Percentiles rank a stretch among this genome's conserved stretches.
phyloP scores from a whole-genome alignment of 2,329 filamentous ascomycete genomes.

The Botrytis medusae region DNA sequence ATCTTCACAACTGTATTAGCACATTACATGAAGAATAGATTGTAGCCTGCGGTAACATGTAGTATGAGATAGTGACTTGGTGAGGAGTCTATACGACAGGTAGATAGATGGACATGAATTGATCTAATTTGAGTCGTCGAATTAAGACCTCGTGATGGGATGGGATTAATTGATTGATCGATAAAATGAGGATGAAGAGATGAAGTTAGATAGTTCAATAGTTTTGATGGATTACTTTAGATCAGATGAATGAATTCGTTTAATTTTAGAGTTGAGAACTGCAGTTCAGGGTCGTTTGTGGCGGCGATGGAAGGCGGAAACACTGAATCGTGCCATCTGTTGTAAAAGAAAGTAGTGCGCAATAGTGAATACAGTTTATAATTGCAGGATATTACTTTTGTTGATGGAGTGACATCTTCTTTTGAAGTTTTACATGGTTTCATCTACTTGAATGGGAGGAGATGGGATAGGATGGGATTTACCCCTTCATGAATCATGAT shows the following conservation, averaged over 20 bases:
- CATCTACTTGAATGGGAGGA: background rate
- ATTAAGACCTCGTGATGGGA: background rate
- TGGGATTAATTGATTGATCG: background rate
- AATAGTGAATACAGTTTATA: background rate
- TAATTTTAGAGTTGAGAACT: background rate
- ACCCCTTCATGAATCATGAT: slow-evolving; percentile 10
- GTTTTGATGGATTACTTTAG: background rate
- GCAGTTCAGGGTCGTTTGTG: background rate
- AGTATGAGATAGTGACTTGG: background rate
- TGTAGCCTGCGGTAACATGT: background rate
- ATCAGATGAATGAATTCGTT: slow-evolving; percentile 2
- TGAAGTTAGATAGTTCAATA: slow-evolving; percentile 8
- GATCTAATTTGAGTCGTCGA: background rate
- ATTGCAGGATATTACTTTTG: background rate
- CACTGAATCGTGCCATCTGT: background rate
- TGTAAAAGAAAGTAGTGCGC: background rate
- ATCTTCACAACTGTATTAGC: background rate
- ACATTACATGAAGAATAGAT: background rate
- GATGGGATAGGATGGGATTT: background rate
- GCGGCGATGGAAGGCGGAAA: background rate
- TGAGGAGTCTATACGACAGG: background rate
- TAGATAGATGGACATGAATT: background rate
- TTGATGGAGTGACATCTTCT: background rate
- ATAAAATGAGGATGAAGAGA: background rate
- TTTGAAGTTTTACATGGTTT: background rate